Evolutionary conservation across 306 rosid species (phyloP).

Genomic region (Carpinus viminea): DNA sequence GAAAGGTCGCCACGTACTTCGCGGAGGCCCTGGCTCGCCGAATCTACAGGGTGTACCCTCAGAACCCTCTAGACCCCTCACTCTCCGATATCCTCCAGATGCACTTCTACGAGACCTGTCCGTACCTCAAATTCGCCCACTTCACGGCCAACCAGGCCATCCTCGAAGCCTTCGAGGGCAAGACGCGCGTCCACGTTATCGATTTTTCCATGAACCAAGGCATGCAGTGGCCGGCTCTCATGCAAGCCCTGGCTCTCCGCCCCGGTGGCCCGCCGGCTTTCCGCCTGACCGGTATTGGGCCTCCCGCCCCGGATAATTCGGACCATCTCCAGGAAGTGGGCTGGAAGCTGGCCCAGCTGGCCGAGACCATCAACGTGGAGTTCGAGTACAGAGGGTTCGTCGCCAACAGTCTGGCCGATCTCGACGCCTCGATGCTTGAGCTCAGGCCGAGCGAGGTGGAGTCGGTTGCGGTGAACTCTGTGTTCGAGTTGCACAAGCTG

Average conservation of each 20-base stretch:
- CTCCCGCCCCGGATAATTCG: conserved; percentile 76
- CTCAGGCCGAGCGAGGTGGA: conserved; percentile 64
- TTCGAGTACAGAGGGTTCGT: conserved; percentile 88
- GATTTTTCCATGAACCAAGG: conserved; percentile 94
- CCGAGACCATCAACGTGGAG: conserved; percentile 66
- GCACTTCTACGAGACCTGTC: conserved; percentile 91
- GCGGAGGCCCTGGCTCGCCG: conserved; percentile 82
- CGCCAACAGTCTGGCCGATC: conserved; percentile 80
- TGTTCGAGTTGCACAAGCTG: conserved; percentile 75
- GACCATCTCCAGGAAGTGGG: conserved; percentile 91
- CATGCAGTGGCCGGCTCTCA: conserved; percentile 97
- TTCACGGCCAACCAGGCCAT: conserved; percentile 94
- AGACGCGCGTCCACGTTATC: conserved; percentile 73
- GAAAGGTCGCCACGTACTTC: conserved; percentile 84
- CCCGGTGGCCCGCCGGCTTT: conserved; percentile 86
- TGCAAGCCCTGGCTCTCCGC: conserved; percentile 85
- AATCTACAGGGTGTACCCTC: conserved; percentile 59
- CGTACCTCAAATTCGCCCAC: conserved; percentile 88
- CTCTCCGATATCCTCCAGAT: conserved; percentile 65
- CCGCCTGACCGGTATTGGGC: conserved; percentile 86
- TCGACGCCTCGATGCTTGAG: conserved; percentile 86
- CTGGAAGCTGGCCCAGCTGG: conserved; percentile 85
- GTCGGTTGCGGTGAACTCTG: conserved; percentile 87
- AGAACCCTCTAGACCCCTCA: conserved; percentile 48
- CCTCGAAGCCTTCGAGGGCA: conserved; percentile 80